Evolutionary conservation across 768 basidiomycete species (phyloP).

Genomic region (Boletus fagicola): DNA sequence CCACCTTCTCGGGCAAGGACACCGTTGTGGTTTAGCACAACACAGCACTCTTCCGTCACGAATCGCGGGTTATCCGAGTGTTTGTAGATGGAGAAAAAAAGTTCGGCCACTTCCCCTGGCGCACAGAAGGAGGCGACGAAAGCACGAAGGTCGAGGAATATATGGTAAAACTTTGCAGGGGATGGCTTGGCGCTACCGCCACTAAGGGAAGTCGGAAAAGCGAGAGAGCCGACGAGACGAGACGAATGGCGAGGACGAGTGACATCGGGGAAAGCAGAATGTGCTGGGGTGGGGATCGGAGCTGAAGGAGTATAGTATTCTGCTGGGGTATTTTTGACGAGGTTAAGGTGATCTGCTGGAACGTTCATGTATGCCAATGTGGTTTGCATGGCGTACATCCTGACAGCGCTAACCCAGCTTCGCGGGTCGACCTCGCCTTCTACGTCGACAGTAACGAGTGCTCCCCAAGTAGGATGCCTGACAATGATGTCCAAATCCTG

Average conservation of each 20-base stretch:
- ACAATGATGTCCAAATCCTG: constrained; percentile 95
- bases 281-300: constrained; percentile 58
- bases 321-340: constrained; percentile 32
- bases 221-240: constrained; percentile 37
- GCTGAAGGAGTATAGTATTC: constrained; percentile 44
- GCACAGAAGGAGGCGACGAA: constrained; percentile 89
- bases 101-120: constrained; percentile 89
- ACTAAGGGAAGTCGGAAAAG: constrained; percentile 13
- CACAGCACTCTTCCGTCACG: constrained; percentile 91
- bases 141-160: constrained; percentile 86
- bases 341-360: constrained; percentile 38
- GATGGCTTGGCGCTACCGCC: constrained; percentile 33
- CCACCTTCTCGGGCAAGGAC: constrained; percentile 78
- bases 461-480: constrained; percentile 90
- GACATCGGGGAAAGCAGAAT: constrained; percentile 69
- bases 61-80: constrained; percentile 73
- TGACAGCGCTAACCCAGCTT: constrained; percentile 85
- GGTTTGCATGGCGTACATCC: constrained; percentile 90
- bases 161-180: constrained; percentile 78
- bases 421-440: constrained; percentile 78
- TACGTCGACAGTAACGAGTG: constrained; percentile 85
- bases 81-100: constrained; percentile 92
- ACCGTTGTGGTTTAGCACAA: constrained; percentile 88
- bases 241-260: constrained; percentile 30
- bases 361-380: constrained; percentile 76